Base-by-base conservation (phyloP, 345 rosid species). In the Raphanus raphanistrum region DNA sequence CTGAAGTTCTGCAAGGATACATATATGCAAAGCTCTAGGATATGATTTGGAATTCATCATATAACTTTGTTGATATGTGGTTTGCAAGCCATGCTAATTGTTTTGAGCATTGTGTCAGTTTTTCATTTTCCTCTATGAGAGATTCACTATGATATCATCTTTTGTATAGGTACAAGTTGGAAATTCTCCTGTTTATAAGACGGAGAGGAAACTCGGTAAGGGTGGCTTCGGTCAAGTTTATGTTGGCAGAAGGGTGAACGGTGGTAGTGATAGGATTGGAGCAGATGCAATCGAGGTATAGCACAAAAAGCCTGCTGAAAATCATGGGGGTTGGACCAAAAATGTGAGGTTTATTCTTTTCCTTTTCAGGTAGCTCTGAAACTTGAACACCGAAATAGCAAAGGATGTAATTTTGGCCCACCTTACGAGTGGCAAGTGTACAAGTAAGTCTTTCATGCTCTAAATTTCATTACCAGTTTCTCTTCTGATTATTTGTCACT, bases 221-320 rank as follows among this genome's bases (percentile, higher is more conserved):
- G 99, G 99, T 81, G 99, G 99, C 55, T 95, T 95, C 82, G 98
- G 99, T 43, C 99, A 95, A 86, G 99, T 95, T 50, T 95, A 88
- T 86, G 92, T 95, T 55, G 99, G 99, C 67, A 84, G 92, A 81
- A 85, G 98, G 76, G 88, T 85, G 54, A 84, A 80, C 26, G 89
- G 88, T 73, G 89, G 88, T 66, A 87, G 82, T 66, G 92, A 86
- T 64, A 87, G 92, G 83, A 87, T 80, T 31, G 93, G 93, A 66
- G 82, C 93, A 4, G 96, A 87, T 84, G 96, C 96, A 74, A 72
- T 85, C 81, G 96, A 90, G 93, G 96, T 90, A 81, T 70, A 66
- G 5, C 35, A 27, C 33, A n/a, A 75, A 38, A 62, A 17, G 62
- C 66, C 5, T 66, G 52, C 12, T 59, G 28, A 66, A 67, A 13